A percentile compares a stretch with the other conserved stretches of the same genome.
Evolutionary conservation across 305 asterid genomes (phyloP).

Genomic region (Fraxinus ornus): DNA sequence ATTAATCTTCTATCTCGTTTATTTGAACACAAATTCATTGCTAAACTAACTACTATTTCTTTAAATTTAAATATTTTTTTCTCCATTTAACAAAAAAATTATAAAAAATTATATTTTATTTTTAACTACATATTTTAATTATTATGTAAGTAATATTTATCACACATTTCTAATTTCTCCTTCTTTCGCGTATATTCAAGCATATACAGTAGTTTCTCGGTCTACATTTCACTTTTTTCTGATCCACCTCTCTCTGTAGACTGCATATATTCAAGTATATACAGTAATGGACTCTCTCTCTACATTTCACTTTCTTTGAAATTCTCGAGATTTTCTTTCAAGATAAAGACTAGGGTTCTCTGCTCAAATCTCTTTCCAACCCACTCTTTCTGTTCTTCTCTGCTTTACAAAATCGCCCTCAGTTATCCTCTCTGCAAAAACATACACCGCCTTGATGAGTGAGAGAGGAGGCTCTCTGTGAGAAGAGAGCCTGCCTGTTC

Average conservation of each 20-base stretch:
- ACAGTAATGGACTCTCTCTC: constrained; percentile 19
- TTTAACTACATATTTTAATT: too few species aligned
- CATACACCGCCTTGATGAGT: constrained; percentile 40
- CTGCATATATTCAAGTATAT: constrained; percentile 14
- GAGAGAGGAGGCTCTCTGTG: constrained; percentile 69
- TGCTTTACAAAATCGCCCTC: constrained; percentile 12
- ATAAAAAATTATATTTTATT: too few species aligned
- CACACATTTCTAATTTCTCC: not conserved
- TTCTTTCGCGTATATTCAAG: not conserved
- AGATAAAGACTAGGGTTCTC: constrained; percentile 49
- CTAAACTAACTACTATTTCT: too few species aligned
- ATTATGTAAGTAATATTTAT: too few species aligned
- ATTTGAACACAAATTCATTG: too few species aligned
- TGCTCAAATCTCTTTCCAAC: constrained; percentile 29
- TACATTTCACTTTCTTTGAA: constrained; percentile 47
- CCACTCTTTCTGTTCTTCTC: constrained; percentile 22
- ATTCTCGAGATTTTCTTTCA: constrained; percentile 50
- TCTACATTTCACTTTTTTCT: constrained; percentile 12
- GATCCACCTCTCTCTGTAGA: constrained; percentile 13
- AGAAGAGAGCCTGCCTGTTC: constrained; percentile 55
- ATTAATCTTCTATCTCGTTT: not conserved
- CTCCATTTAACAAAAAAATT: not conserved
- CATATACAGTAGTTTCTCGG: not conserved
- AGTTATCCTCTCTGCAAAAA: constrained; percentile 9
- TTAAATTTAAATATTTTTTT: too few species aligned